phyloP scores from a whole-genome alignment of 2,329 filamentous ascomycete species.

The Sclerotinia spermophila region DNA sequence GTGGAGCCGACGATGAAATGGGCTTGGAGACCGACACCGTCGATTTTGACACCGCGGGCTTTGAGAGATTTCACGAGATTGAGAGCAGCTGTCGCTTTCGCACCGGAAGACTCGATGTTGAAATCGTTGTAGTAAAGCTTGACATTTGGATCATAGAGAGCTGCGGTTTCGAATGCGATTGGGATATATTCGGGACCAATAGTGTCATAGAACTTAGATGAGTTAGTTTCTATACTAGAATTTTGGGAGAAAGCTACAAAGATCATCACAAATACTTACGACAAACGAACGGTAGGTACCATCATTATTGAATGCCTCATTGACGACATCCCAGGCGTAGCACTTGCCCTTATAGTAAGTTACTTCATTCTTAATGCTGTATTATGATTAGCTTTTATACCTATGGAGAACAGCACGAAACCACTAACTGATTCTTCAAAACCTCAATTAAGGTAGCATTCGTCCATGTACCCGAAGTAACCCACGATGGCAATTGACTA shows the following conservation, averaged over 20 bases:
- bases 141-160: slow-evolving; percentile 28
- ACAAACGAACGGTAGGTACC: slow-evolving; percentile 51
- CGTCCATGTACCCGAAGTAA: slow-evolving; percentile 51
- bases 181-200: slow-evolving; percentile 51
- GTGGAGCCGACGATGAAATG: slow-evolving; percentile 57
- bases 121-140: slow-evolving; percentile 51
- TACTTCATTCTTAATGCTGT: slow-evolving; percentile 52
- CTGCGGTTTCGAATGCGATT: slow-evolving; percentile 34
- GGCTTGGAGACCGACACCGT: slow-evolving; percentile 60
- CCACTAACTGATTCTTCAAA: slow-evolving; percentile 49
- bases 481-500: slow-evolving; percentile 52
- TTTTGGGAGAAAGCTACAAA: slow-evolving; percentile 26
- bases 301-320: slow-evolving; percentile 59
- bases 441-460: slow-evolving; percentile 53
- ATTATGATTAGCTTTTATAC: neutral
- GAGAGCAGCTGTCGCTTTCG: slow-evolving; percentile 45
- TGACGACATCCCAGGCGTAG: slow-evolving; percentile 64
- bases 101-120: slow-evolving; percentile 54
- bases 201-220: slow-evolving; percentile 13
- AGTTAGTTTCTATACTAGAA: neutral
- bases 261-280: slow-evolving; percentile 46
- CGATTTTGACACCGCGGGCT: slow-evolving; percentile 51
- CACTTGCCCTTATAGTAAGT: slow-evolving; percentile 58
- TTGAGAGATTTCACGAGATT: slow-evolving; percentile 46
- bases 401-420: too few species aligned